phyloP scores from a whole-genome alignment of 1,139 yeast species.

The Pneumocystis wakefieldiae region DNA sequence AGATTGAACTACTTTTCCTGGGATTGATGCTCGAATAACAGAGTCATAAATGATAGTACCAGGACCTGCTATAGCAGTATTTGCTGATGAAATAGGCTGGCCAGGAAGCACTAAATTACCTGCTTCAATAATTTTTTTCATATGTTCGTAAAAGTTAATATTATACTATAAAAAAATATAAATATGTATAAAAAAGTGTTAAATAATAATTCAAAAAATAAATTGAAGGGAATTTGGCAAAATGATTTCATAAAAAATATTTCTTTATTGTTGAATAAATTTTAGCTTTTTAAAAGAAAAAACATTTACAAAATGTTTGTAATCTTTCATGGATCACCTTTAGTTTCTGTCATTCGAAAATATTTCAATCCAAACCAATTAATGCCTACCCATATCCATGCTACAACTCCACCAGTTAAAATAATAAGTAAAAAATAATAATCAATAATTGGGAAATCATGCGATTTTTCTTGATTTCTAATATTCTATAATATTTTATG shows the following conservation, averaged over 20 bases:
- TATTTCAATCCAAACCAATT: background rate
- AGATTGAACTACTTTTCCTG: background rate
- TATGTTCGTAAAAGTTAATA: background rate
- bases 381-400: background rate
- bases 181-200: background rate
- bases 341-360: background rate
- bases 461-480: background rate
- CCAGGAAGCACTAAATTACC: background rate
- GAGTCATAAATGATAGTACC: background rate
- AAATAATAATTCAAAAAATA: no score
- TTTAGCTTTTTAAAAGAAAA: background rate
- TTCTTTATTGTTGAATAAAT: background rate
- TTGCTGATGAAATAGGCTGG: background rate
- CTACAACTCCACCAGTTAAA: background rate
- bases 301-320: background rate
- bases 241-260: no score
- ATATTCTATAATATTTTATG: background rate
- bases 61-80: background rate
- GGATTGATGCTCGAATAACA: background rate
- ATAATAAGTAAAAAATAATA: background rate
- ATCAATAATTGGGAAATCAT: slow-evolving; percentile 1
- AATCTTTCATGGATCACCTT: background rate
- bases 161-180: background rate
- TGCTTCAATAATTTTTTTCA: background rate
- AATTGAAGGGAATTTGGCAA: background rate